These are phyloP conservation scores for Kickxella alabastrina DNA, from an alignment of 192 early-diverging fungal genomes.

Conservation along the genomic window DNA sequence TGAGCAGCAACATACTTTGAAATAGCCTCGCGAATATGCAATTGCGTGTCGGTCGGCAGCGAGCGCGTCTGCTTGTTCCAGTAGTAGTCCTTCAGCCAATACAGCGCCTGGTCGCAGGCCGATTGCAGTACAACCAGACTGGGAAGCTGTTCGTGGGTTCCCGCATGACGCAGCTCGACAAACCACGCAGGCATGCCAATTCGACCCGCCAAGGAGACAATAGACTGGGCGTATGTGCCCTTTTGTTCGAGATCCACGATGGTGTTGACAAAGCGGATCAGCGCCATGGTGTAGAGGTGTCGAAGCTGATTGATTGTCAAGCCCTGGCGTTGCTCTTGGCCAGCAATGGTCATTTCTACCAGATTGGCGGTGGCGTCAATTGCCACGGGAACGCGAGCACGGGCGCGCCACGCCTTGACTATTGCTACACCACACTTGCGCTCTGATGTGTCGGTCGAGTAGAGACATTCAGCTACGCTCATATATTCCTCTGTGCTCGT, in stretches of 20 bases:
- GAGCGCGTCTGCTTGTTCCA: conserved; percentile 49
- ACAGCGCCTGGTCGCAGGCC: conserved; percentile 53
- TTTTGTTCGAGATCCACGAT: conserved; percentile 58
- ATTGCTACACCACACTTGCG: conserved; percentile 35
- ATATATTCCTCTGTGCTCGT: conserved; percentile 48
- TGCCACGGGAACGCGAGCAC: conserved; percentile 35
- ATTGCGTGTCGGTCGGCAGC: conserved; percentile 30
- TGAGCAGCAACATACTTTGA: conserved; percentile 16
- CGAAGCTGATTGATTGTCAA: conserved; percentile 21
- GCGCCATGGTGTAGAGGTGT: conserved; percentile 44
- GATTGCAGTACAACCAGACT: conserved; percentile 54
- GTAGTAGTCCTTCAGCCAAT: conserved; percentile 56
- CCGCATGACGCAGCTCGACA: conserved; percentile 64
- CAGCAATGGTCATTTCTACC: conserved; percentile 30
- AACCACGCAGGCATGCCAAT: conserved; percentile 63
- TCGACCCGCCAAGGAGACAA: conserved; percentile 48
- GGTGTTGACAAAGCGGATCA: conserved; percentile 59
- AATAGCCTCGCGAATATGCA: conserved; percentile 19
- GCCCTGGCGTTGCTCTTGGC: conserved; percentile 16
- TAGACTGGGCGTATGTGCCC: conserved; percentile 54
- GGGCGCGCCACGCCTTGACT: conserved; percentile 49
- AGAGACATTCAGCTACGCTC: conserved; percentile 25
- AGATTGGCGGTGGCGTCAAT: conserved; percentile 47
- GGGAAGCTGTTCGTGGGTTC: conserved; percentile 62
- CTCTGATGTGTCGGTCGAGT: conserved; percentile 26